A percentile compares a stretch with the other conserved stretches of the same genome.
Evolutionary conservation across 768 basidiomycete genomes (phyloP).

Genomic region (Suillus brevipes): DNA sequence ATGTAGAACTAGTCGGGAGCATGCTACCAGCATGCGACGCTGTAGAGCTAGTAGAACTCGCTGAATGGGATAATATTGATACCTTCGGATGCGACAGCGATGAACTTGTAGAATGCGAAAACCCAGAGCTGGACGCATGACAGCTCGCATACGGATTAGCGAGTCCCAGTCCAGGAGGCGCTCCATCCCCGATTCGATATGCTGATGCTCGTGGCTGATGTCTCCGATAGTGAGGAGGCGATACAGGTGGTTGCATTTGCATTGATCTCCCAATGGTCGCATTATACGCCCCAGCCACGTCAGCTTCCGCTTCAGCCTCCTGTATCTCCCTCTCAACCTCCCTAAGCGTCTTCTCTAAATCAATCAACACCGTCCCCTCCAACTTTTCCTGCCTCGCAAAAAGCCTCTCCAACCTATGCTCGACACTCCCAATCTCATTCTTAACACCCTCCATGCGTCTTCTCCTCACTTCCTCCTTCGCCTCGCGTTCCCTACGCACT

Average conservation of each 20-base stretch:
- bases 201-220: constrained; percentile 28
- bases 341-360: constrained; percentile 66
- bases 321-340: constrained; percentile 59
- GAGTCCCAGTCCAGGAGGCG: constrained; percentile 18
- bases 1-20: constrained; percentile 21
- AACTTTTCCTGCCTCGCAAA: constrained; percentile 65
- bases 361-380: constrained; percentile 55
- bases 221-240: constrained; percentile 28
- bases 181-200: constrained; percentile 23
- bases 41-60: background rate
- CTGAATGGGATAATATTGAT: constrained; percentile 28
- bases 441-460: constrained; percentile 57
- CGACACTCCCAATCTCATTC: constrained; percentile 55
- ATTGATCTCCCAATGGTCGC: constrained; percentile 29
- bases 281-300: constrained; percentile 15
- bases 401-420: constrained; percentile 68
- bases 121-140: constrained; percentile 4
- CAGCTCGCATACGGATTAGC: constrained; percentile 12
- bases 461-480: constrained; percentile 48
- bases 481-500: constrained; percentile 45
- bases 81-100: constrained; percentile 13
- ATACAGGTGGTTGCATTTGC: constrained; percentile 17
- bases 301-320: constrained; percentile 19
- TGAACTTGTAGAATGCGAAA: constrained; percentile 9
- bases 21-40: background rate